Evolutionary conservation across 352 stramenopile species (phyloP), one percentile per base, ranked within the genome.

Genomic region (Pythium folliculosum): DNA sequence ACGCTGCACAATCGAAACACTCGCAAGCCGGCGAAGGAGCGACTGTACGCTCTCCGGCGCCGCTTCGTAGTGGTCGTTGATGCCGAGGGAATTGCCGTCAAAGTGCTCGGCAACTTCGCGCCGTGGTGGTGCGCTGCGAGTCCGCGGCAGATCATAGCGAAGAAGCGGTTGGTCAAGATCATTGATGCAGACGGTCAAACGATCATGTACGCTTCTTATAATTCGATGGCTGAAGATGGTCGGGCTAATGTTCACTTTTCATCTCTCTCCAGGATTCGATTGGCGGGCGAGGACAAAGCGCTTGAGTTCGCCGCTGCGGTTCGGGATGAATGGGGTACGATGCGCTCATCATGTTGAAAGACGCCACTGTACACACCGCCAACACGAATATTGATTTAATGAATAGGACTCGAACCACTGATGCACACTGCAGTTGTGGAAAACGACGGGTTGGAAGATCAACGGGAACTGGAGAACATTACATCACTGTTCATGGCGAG

Each of bases 151-250:
- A 25, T 74, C 23, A 23, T 58, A 3, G 45, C 60, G 21, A 74
- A 67, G 37, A 70, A 64, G 9, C 27, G 58, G 43, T 43, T 74
- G 10, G 56, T 70, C 30, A 74, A 74, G 59, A 63, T 73, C 22
- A 10, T 63, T 2, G 47, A 55, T 7, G 21, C 45, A 12, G 19
- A 64, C 14, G 43, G 44, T 19, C 22, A 19, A 14, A 38, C 54
- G 0, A 67, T 74, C 30, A 67, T 64, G 67, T 74, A 22, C 21
- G 6, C 8, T 12, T 49, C 38, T 6, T 16, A 7, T n/a, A 16
- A 3, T 49, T 16, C n/a, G 16, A 6, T 45, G 17, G 3, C 12
- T 22, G 23, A 3, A 12, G 10, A 47, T 19, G 40, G 14, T n/a
- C 14, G 40, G 40, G 8, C 40, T 47, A n/a, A n/a, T 6, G 9